Evolutionary conservation across 192 early-diverging fungal species (phyloP).

Genomic region (Linnemannia schmuckeri): DNA sequence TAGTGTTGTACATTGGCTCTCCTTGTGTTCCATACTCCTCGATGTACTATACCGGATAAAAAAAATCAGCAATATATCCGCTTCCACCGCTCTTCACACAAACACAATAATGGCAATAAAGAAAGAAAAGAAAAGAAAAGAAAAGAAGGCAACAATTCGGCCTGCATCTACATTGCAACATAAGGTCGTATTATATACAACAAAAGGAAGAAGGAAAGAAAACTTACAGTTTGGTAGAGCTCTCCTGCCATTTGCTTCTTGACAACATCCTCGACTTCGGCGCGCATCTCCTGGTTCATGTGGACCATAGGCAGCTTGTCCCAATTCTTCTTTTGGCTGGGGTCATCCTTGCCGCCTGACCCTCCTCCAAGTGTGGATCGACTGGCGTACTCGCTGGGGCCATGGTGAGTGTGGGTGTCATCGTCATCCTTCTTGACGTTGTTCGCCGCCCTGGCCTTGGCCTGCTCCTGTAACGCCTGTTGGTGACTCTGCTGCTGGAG

Average conservation of each 20-base stretch:
- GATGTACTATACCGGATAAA: constrained; percentile 30
- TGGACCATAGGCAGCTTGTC: constrained; percentile 73
- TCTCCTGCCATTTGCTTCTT: constrained; percentile 61
- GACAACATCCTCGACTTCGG: constrained; percentile 75
- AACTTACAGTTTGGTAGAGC: constrained; percentile 43
- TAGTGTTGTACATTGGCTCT: constrained; percentile 47
- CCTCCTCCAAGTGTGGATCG: constrained; percentile 22
- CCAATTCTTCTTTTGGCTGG: constrained; percentile 67
- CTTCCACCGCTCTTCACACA: too few relatives aligned
- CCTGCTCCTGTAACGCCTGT: constrained; percentile 53
- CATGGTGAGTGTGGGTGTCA: constrained; percentile 3
- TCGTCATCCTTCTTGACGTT: constrained; percentile 21
- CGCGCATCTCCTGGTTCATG: constrained; percentile 73
- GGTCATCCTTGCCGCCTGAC: constrained; percentile 21
- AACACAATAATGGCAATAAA: not conserved
- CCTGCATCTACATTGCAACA: not conserved
- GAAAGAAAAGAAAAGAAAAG: not conserved
- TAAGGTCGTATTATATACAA: not conserved
- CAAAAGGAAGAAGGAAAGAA: too few relatives aligned
- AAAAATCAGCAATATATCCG: not conserved
- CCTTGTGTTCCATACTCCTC: constrained; percentile 50
- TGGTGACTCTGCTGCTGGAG: constrained; percentile 53
- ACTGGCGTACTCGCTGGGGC: constrained; percentile 44
- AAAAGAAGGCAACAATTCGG: not conserved
- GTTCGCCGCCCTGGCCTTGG: constrained; percentile 21